phyloP scores from a whole-genome alignment of 2,329 filamentous ascomycete species.

The Botrytis byssoidea region DNA sequence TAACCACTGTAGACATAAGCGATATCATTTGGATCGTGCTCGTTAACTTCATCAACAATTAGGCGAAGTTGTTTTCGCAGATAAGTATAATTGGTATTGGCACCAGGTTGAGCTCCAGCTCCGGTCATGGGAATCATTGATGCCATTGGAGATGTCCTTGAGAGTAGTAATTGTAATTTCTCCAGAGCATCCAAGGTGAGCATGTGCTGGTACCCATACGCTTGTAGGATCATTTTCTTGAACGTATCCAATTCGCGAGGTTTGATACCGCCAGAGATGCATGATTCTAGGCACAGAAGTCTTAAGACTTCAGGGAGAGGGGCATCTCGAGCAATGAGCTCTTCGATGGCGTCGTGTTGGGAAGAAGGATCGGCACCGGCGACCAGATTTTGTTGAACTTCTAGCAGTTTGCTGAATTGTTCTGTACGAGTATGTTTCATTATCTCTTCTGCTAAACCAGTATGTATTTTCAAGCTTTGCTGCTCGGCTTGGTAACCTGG shows the following conservation, averaged over 20 bases:
- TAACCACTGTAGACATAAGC: slow-evolving; percentile 99
- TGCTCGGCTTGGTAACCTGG: slow-evolving; percentile 92
- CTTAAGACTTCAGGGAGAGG: slow-evolving; percentile 80
- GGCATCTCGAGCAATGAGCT: slow-evolving; percentile 86
- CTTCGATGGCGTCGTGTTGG: slow-evolving; percentile 88
- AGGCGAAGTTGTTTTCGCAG: slow-evolving; percentile 82
- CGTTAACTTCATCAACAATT: slow-evolving; percentile 94
- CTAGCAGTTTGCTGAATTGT: slow-evolving; percentile 80
- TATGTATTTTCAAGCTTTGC: slow-evolving; percentile 87
- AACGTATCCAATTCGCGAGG: slow-evolving; percentile 87
- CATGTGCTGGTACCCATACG: slow-evolving; percentile 92
- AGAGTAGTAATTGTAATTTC: slow-evolving; percentile 81
- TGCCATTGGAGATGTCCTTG: slow-evolving; percentile 73
- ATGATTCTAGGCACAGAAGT: slow-evolving; percentile 86
- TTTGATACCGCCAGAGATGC: slow-evolving; percentile 83
- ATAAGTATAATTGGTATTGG: slow-evolving; percentile 86
- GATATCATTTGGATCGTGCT: slow-evolving; percentile 89
- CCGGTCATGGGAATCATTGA: slow-evolving; percentile 76
- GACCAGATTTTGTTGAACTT: slow-evolving; percentile 93
- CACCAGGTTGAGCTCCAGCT: slow-evolving; percentile 53
- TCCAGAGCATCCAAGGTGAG: slow-evolving; percentile 86
- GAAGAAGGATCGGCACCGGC: slow-evolving; percentile 85
- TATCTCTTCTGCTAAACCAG: slow-evolving; percentile 88
- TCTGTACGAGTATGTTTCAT: slow-evolving; percentile 90
- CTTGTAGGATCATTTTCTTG: slow-evolving; percentile 82